Evolutionary conservation across 306 rosid species (phyloP), one percentile per base, ranked within the genome.

Genomic region (Ammopiptanthus mongolicus): DNA sequence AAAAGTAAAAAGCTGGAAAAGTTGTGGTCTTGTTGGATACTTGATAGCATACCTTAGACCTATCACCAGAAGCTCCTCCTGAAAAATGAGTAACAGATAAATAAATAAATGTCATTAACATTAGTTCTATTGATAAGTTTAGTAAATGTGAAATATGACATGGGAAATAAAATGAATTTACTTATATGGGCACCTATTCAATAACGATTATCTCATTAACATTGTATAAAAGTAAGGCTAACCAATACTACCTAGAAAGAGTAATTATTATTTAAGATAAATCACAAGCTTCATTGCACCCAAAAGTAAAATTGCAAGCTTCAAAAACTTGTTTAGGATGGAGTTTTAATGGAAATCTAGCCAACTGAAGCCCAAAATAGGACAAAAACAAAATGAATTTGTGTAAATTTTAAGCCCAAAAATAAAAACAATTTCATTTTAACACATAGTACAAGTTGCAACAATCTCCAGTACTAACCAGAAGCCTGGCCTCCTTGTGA

Each of bases 401-500:
- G 6, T 21, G 59, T 47, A 21, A 21, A 52, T 34, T 66, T 39
- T 12, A 33, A 37, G 44, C 34, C 19, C 12, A 46, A n/a, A 56
- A 41, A 66, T 46, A 5, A 29, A 71, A 37, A n/a, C n/a, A n/a
- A n/a, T n/a, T n/a, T n/a, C 77, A 57, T 3, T 29, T 72, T 44
- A 3, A 8, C 78, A 44, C 1, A 52, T 8, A 1, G 15, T 8
- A 42, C 33, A 79, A 57, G 41, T 39, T 41, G n/a, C 47, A 61
- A 67, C 12, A 74, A 29, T 55, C 65, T 65, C 51, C 13, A 57
- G 17, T 63, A 86, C 91, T 87, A 55, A 91, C 97, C 98, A 23
- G 93, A 83, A 63, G 92, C 60, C 42, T 62, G 91, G 18, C 87
- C 96, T 60, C 89, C 95, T 17, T 34, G 48, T 18, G 90, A 75